A percentile compares a stretch with the other conserved stretches of the same genome.
phyloP scores from a whole-genome alignment of 495 filamentous ascomycete genomes.

The Aspergillus coremiiformis region DNA sequence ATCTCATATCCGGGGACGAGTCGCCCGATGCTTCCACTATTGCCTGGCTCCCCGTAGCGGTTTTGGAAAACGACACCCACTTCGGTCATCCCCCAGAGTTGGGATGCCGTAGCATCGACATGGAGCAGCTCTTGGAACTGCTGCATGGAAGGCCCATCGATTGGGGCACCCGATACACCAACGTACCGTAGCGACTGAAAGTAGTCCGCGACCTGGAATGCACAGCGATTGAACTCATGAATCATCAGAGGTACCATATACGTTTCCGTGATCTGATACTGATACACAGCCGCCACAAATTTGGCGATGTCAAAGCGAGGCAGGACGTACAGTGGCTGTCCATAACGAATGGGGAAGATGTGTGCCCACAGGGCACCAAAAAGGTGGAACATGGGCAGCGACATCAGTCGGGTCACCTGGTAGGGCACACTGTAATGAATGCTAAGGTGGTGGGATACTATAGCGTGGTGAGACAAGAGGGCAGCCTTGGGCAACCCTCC shows the following conservation, averaged over 20 bases:
- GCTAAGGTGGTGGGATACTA: constrained; percentile 46
- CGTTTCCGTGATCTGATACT: constrained; percentile 53
- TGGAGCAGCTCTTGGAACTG: constrained; percentile 16
- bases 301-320: constrained; percentile 50
- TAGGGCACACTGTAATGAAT: constrained; percentile 43
- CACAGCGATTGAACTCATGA: constrained; percentile 40
- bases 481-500: constrained; percentile 55
- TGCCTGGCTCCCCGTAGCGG: constrained; percentile 32
- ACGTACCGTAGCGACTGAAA: constrained; percentile 42
- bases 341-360: constrained; percentile 48
- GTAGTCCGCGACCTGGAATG: constrained; percentile 36
- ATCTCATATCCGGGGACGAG: constrained; percentile 62
- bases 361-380: constrained; percentile 48
- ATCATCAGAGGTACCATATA: constrained; percentile 57
- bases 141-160: constrained; percentile 20
- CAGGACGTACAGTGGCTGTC: constrained; percentile 51
- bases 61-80: constrained; percentile 49
- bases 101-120: constrained; percentile 11
- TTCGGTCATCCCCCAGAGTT: constrained; percentile 38
- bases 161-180: constrained; percentile 21
- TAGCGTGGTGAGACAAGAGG: constrained; percentile 43
- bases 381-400: constrained; percentile 61
- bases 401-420: constrained; percentile 44
- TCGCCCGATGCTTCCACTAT: constrained; percentile 54
- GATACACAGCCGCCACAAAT: constrained; percentile 48